Conservation (phyloP, 2,329 filamentous ascomycete species). For the Neophaeococcomyces mojaviensis region DNA sequence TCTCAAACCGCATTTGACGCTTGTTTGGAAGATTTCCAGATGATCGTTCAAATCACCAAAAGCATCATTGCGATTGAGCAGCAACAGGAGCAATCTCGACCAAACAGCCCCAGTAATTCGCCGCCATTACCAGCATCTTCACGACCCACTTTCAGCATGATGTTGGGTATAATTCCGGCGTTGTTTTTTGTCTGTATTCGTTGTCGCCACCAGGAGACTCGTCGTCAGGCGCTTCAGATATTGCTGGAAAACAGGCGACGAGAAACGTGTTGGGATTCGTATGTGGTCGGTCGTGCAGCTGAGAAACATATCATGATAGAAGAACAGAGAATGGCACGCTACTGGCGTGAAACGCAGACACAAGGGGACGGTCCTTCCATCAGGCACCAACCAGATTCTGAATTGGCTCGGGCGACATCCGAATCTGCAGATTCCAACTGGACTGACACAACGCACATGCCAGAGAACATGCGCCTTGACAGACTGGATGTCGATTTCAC, state of each 20-base stretch:
- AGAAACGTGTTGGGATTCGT: slow-evolving; percentile 60
- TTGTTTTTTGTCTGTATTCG: slow-evolving; percentile 61
- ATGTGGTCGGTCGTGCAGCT: slow-evolving; percentile 9
- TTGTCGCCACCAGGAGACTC: slow-evolving; percentile 51
- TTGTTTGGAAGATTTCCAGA: slow-evolving; percentile 9
- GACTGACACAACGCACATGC: too few species aligned
- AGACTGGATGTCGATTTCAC: too few species aligned
- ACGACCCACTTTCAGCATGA: slow-evolving; percentile 47
- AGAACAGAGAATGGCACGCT: neutral
- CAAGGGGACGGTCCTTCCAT: too few species aligned
- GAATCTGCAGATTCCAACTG: too few species aligned
- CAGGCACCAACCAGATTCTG: too few species aligned
- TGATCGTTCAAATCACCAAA: slow-evolving; percentile 8
- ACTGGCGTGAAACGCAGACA: neutral
- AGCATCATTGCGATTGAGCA: slow-evolving; percentile 11
- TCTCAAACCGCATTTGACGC: slow-evolving; percentile 9
- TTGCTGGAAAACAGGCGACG: slow-evolving; percentile 53
- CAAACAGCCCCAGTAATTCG: neutral
- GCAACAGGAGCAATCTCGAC: neutral
- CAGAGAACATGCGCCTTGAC: too few species aligned
- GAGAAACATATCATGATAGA: slow-evolving; percentile 12
- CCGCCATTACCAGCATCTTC: neutral
- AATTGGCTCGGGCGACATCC: too few species aligned
- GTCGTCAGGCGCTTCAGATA: slow-evolving; percentile 55
- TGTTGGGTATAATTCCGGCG: slow-evolving; percentile 57